Evolutionary conservation across 371 early-diverging fungal species (phyloP).

Genomic region (Mucor velutinosus): DNA sequence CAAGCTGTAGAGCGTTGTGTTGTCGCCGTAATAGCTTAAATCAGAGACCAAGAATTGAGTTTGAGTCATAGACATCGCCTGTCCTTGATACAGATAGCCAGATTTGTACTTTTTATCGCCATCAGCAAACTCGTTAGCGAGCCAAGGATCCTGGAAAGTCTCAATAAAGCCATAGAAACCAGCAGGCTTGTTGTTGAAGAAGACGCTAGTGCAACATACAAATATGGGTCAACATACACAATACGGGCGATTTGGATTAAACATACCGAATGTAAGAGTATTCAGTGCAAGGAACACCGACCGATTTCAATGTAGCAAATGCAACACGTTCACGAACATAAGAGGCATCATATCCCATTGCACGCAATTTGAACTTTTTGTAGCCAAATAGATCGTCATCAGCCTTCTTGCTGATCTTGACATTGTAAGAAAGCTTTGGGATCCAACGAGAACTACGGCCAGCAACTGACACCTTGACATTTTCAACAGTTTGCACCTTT

Average conservation of each 20-base stretch:
- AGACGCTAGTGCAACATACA: constrained; percentile 1
- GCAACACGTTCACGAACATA: constrained; percentile 47
- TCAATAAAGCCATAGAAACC: constrained; percentile 29
- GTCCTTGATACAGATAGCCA: constrained; percentile 21
- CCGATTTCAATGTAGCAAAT: constrained; percentile 40
- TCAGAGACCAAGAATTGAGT: constrained; percentile 3
- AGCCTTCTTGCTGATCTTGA: constrained; percentile 19
- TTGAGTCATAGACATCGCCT: neutral
- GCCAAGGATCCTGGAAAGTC: constrained; percentile 27
- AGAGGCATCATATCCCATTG: constrained; percentile 44
- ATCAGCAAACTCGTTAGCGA: constrained; percentile 12
- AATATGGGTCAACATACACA: neutral
- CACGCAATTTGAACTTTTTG: constrained; percentile 52
- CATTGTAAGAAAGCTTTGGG: constrained; percentile 23
- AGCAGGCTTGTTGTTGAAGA: constrained; percentile 16
- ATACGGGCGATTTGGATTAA: no score
- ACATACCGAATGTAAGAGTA: constrained; percentile 43
- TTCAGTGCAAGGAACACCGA: constrained; percentile 42
- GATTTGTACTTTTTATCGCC: constrained; percentile 9
- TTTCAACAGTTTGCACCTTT: constrained; percentile 5
- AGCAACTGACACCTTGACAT: constrained; percentile 25
- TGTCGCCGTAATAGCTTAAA: constrained; percentile 11
- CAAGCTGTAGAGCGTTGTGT: constrained; percentile 4
- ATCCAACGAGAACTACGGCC: constrained; percentile 28
- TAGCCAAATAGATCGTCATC: constrained; percentile 33